Base-by-base conservation (phyloP, 164 flowering plant genomes). In the Nymphaea thermarum region DNA sequence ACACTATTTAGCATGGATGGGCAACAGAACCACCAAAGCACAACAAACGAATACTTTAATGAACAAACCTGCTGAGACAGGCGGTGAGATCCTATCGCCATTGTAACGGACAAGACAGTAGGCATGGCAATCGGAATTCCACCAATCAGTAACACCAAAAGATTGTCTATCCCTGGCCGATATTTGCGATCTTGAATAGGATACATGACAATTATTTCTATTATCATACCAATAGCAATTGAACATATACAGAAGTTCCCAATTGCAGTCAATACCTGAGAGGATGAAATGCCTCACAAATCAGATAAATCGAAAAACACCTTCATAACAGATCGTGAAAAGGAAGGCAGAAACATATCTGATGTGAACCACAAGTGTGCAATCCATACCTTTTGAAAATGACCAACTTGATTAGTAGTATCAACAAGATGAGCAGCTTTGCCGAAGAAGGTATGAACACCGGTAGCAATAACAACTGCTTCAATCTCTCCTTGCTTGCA, bases 101-200 rank as follows among this genome's bases (percentile, higher is more conserved):
- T 85, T 7, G 92, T 89, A 8, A 89, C 91, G 51, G 87, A 87
- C 66, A 87, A 85, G 72, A 87, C 89, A 43, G 94, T 88, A 8
- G 92, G 92, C 95, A 89, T 88, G 42, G 94, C 91, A 69, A 89
- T 89, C n/a, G 89, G 91, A 71, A 89, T 89, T 36, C 94, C 91
- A 72, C 94, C 94, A 78, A 88, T 86, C 25, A 86, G 85, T 17
- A 86, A 74, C 61, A 88, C 90, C 44, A 89, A 86, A 36, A 89
- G 87, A 70, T 80, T 85, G 69, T 89, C 90, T 15, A 89, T 82
- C 44, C 88, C 92, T 62, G 42, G 68, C 65, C 87, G 84, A 67
- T 84, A 85, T 7, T 25, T 43, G 66, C 90, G 73, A 11, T 44
- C 4, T 36, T 89, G 86, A 67, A 79, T 16, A 43, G 78, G 83